Conservation (phyloP, 257 asterid species). For the Solanum piurae region DNA sequence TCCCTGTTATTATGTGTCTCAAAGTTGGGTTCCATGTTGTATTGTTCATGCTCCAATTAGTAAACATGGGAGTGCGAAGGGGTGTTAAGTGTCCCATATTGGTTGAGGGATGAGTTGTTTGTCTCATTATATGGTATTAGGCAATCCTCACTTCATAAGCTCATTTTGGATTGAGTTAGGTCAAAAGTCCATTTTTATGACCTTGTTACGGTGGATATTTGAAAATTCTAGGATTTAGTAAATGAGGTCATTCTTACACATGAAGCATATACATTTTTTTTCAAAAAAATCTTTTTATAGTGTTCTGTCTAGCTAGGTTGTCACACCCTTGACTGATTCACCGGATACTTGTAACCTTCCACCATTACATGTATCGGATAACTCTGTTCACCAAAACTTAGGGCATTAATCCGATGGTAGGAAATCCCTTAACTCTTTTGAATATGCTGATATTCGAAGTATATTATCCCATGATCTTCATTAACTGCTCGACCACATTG, state of each 20-base stretch:
- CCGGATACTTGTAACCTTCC: background rate
- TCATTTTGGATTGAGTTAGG: background rate
- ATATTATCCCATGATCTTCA: background rate
- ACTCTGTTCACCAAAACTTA: background rate
- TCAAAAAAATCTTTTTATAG: background rate
- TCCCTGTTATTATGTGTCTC: background rate
- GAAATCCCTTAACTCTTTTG: background rate
- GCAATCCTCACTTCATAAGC: background rate
- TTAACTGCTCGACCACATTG: background rate
- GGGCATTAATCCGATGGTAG: background rate
- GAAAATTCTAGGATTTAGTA: background rate
- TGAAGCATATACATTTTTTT: background rate
- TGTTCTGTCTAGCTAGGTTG: background rate
- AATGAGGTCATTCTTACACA: background rate
- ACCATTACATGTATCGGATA: background rate
- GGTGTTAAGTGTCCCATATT: background rate
- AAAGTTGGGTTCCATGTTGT: background rate
- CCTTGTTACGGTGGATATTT: background rate
- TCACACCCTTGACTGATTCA: background rate
- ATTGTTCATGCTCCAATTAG: background rate
- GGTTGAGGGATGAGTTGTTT: background rate
- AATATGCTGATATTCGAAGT: background rate
- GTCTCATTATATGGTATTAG: background rate
- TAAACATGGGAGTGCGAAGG: background rate
- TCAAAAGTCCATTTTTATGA: background rate